Conservation (phyloP, 129 eudicot species). For the Arctium lappa region DNA sequence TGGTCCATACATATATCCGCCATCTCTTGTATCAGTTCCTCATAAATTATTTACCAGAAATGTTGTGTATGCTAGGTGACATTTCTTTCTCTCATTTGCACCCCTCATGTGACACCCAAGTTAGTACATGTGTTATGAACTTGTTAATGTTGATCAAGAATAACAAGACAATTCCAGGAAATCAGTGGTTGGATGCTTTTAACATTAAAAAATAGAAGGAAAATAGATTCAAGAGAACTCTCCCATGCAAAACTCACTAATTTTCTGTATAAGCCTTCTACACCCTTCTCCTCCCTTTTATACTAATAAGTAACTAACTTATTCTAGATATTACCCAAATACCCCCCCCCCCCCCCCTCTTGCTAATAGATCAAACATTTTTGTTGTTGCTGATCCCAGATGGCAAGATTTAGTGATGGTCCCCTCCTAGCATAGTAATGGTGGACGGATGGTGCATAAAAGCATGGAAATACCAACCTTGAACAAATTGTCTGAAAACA, state of each 20-base stretch:
- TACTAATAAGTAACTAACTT: background rate
- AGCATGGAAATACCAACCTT: conserved; percentile 45
- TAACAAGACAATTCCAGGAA: too few species aligned
- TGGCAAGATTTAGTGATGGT: background rate
- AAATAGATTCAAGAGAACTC: background rate
- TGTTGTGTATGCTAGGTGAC: too few species aligned
- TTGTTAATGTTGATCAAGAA: too few species aligned
- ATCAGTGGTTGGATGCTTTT: too few species aligned
- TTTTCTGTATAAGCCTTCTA: background rate
- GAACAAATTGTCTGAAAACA: conserved; percentile 85
- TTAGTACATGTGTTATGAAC: too few species aligned
- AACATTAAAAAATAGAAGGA: background rate
- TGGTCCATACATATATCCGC: too few species aligned
- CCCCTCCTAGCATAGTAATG: background rate
- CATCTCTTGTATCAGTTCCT: too few species aligned
- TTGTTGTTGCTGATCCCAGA: background rate
- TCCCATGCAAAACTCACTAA: background rate
- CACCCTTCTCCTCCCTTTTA: background rate
- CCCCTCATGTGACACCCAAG: too few species aligned
- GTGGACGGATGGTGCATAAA: background rate
- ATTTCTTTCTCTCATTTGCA: too few species aligned
- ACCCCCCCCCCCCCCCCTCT: background rate
- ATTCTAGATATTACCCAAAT: background rate
- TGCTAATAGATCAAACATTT: background rate
- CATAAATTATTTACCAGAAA: too few species aligned